Base-by-base conservation (phyloP, 1,284 basidiomycete species). In the Acaromyces ingoldii region DNA sequence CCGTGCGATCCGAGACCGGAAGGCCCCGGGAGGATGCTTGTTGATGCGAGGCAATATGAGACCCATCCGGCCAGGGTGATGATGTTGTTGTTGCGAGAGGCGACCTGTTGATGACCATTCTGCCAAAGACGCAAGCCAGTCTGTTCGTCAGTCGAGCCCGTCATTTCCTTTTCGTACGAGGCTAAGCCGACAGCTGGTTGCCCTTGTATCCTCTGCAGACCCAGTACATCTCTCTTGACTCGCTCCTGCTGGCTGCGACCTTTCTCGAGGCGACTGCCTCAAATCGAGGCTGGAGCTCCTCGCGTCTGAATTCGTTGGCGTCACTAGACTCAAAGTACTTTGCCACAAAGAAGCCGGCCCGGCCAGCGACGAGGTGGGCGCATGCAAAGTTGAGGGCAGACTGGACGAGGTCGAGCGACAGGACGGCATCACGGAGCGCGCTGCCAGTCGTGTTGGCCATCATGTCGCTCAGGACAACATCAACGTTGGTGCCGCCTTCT, bases 191-290 rank as follows among this genome's bases (percentile, higher is more conserved):
- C n/a, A n/a, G n/a, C n/a, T n/a, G n/a, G n/a, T n/a, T n/a, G n/a
- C n/a, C n/a, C n/a, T n/a, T n/a, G n/a, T n/a, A n/a, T n/a, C 25
- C 42, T 31, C 4, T 19, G 22, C 42, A 45, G 42, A 45, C 34
- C 17, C 17, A 45, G 42, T 45, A 45, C 42, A 45, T 45, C 19
- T 45, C 42, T n/a, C 42, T 45, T n/a, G 29, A 31, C 24, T 45
- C 42, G 19, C 17, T 26, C 17, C 42, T 28, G 26, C 42, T 45
- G 4, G 42, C 42, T 6, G 42, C 42, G 4, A 45, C 42, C 25
- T 45, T 45, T 25, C 34, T 45, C 11, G 17, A 19, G 17, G 17
- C 17, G 6, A 45, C 26, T 4, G 19, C 17, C 4, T 22, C 17
- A 29, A 45, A 45, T 15, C 34, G 13, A 26, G 42, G 25, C 15